phyloP scores from a whole-genome alignment of 176 grass and related monocot genomes.

The Hsuehochloa calcarea region DNA sequence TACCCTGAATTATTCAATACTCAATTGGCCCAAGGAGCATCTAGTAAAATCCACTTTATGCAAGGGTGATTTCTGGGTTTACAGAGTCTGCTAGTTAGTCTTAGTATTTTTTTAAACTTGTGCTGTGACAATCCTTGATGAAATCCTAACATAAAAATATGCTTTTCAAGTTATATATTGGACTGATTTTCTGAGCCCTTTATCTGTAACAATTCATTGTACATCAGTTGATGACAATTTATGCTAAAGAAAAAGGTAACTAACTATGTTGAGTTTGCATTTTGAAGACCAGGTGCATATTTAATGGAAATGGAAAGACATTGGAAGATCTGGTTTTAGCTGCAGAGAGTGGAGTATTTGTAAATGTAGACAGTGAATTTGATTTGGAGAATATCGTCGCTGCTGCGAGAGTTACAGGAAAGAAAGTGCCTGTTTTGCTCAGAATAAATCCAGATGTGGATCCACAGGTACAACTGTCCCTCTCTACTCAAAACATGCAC shows the following conservation, averaged over 20 bases:
- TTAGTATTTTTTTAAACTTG: neutral
- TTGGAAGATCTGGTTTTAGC: conserved; percentile 88
- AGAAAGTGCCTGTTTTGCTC: conserved; percentile 88
- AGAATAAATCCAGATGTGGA: conserved; percentile 98
- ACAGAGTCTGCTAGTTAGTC: neutral
- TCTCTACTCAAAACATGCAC: neutral
- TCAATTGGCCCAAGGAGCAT: neutral
- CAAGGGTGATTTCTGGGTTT: neutral
- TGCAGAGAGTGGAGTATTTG: conserved; percentile 82
- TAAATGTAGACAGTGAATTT: conserved; percentile 97
- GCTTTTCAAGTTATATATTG: neutral
- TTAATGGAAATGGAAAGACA: conserved; percentile 96
- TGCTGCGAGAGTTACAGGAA: conserved; percentile 70
- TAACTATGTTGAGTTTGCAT: conserved; percentile 27
- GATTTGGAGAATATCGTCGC: conserved; percentile 89
- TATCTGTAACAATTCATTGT: neutral
- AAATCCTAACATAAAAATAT: neutral
- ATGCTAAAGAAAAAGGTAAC: neutral
- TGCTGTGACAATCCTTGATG: neutral
- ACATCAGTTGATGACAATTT: neutral
- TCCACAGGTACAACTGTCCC: conserved; percentile 65
- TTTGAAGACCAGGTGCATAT: conserved; percentile 91
- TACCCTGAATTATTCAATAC: neutral
- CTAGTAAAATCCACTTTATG: neutral
- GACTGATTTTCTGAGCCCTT: neutral